Conservation (phyloP, 2,329 filamentous ascomycete genomes). For the Paraphaeosphaeria minitans region DNA sequence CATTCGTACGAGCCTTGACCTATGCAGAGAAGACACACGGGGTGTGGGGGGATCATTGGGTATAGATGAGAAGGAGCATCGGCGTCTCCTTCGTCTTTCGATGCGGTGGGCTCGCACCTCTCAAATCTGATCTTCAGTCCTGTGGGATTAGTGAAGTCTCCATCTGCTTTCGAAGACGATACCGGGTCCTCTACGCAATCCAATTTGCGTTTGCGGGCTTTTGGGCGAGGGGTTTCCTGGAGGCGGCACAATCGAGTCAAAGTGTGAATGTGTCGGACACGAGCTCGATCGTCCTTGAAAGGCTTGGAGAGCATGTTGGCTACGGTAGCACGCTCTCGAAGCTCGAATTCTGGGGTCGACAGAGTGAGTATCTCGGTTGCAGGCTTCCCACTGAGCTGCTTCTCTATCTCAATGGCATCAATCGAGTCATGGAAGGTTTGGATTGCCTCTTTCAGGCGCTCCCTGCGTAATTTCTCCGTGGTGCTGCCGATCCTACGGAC, state of each 20-base stretch:
- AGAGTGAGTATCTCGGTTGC: conserved; percentile 15
- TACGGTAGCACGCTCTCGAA: conserved; percentile 15
- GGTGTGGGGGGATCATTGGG: neutral
- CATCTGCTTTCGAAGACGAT: neutral
- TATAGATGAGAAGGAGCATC: neutral
- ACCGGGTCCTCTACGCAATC: neutral
- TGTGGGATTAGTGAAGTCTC: neutral
- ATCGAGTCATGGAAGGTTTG: conserved; percentile 16
- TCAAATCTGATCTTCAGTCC: neutral
- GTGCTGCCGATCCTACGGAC: conserved; percentile 13
- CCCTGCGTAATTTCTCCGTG: conserved; percentile 6
- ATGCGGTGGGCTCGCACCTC: neutral
- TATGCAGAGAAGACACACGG: too few relatives aligned
- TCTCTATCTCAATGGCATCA: conserved; percentile 19
- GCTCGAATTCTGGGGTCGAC: conserved; percentile 12
- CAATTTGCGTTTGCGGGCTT: conserved; percentile 15
- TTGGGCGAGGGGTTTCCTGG: conserved; percentile 3
- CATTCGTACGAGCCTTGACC: too few relatives aligned
- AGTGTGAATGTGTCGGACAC: conserved; percentile 10
- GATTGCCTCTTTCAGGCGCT: conserved; percentile 12
- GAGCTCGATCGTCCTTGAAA: conserved; percentile 9
- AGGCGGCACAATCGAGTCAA: conserved; percentile 13
- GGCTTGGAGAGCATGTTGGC: conserved; percentile 18
- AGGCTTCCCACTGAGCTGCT: too few relatives aligned
- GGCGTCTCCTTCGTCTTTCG: neutral